A percentile compares a stretch with the other conserved stretches of the same genome.
phyloP scores from a whole-genome alignment of 2,329 filamentous ascomycete species.

The Sphaerulina vaccinii region DNA sequence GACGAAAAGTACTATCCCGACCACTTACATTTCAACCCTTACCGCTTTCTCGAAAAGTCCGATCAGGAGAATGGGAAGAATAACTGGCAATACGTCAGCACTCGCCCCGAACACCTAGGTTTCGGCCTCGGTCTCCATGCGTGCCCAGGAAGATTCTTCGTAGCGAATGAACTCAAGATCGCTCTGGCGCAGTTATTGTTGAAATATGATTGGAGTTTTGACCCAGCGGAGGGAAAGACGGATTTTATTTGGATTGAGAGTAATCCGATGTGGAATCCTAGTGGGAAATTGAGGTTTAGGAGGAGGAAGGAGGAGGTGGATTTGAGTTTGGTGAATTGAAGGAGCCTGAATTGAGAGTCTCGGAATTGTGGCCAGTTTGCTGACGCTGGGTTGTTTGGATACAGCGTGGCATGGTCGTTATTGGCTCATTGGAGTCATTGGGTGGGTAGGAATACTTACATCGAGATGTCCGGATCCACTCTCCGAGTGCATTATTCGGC shows the following conservation, averaged over 20 bases:
- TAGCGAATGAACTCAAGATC: constrained; percentile 36
- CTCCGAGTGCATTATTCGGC: too few relatives aligned
- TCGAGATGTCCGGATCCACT: too few relatives aligned
- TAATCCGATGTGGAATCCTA: background rate
- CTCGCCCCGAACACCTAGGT: constrained; percentile 23
- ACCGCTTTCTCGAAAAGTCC: constrained; percentile 24
- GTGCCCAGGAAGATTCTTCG: constrained; percentile 29
- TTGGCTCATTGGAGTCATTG: too few relatives aligned
- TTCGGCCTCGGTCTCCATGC: constrained; percentile 36
- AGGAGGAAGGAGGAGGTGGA: constrained; percentile 10
- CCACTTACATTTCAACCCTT: constrained; percentile 23
- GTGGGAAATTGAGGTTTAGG: constrained; percentile 2
- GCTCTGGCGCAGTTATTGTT: constrained; percentile 33
- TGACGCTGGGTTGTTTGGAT: too few relatives aligned
- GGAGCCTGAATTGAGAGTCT: too few relatives aligned
- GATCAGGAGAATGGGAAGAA: constrained; percentile 9
- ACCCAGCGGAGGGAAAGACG: background rate
- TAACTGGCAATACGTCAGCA: constrained; percentile 8
- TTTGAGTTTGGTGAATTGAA: background rate
- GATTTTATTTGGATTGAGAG: background rate
- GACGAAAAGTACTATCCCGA: constrained; percentile 22
- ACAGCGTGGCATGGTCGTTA: too few relatives aligned
- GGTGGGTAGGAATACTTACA: too few relatives aligned
- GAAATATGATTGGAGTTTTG: constrained; percentile 36
- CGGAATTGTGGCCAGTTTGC: too few relatives aligned